phyloP scores from a whole-genome alignment of 2,329 filamentous ascomycete genomes.

The Calonectria naviculata region DNA sequence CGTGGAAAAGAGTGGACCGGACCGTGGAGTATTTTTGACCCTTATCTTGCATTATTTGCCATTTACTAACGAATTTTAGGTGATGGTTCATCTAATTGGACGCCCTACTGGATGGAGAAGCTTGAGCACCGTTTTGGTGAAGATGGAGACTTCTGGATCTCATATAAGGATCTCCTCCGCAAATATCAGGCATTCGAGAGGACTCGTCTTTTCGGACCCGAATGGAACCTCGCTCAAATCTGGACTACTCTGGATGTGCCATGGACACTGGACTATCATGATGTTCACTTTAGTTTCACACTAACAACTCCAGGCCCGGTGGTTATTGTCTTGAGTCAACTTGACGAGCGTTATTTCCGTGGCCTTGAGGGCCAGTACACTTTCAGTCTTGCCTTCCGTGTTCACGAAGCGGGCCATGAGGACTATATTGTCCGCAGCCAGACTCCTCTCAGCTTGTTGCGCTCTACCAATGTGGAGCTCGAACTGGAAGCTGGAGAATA shows the following conservation, averaged over 20 bases:
- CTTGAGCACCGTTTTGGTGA: conserved; percentile 81
- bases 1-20: conserved; percentile 85
- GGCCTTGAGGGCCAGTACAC: conserved; percentile 67
- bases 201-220: conserved; percentile 66
- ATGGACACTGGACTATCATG: conserved; percentile 67
- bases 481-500: conserved; percentile 81
- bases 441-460: conserved; percentile 69
- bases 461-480: conserved; percentile 82
- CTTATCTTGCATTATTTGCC: too few relatives aligned
- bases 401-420: conserved; percentile 61
- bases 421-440: conserved; percentile 68
- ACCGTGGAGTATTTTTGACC: not conserved
- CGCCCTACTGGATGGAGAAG: conserved; percentile 79
- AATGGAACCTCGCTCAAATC: conserved; percentile 61
- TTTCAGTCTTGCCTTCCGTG: conserved; percentile 64
- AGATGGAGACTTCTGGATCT: conserved; percentile 75
- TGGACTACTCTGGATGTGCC: conserved; percentile 66
- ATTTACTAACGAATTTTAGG: conserved; percentile 40
- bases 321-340: conserved; percentile 67
- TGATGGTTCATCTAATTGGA: conserved; percentile 94
- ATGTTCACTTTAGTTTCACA: conserved; percentile 63
- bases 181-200: conserved; percentile 70
- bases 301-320: conserved; percentile 61
- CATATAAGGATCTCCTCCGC: conserved; percentile 67
- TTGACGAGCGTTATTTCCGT: conserved; percentile 67